A percentile compares a stretch with the other conserved stretches of the same genome.
These are phyloP conservation scores for Volvox africanus DNA, from an alignment of 139 green algal species.

Conservation along the genomic window DNA sequence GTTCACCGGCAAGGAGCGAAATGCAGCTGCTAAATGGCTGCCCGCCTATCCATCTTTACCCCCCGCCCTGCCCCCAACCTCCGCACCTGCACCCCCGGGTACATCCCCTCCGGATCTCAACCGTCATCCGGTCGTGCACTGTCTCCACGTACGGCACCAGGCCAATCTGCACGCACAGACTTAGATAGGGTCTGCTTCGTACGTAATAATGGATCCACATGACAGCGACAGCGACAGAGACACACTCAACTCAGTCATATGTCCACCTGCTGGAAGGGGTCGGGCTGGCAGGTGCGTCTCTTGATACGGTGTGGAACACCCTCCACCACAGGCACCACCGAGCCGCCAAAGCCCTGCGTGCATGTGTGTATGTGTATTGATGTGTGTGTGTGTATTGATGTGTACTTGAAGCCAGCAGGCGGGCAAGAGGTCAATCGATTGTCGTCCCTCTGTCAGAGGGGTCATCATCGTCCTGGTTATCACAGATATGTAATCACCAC, in stretches of 20 bases:
- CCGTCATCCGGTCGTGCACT: slow-evolving; percentile 80
- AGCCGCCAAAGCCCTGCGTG: slow-evolving; percentile 66
- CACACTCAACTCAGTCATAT: too few species aligned
- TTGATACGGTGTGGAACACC: slow-evolving; percentile 70
- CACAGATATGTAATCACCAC: too few species aligned
- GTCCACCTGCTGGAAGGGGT: slow-evolving; percentile 78
- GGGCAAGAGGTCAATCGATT: too few species aligned
- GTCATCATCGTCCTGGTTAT: too few species aligned
- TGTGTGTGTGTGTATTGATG: too few species aligned
- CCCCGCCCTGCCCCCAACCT: too few species aligned
- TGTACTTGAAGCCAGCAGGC: too few species aligned
- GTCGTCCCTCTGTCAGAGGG: too few species aligned
- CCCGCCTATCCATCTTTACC: too few species aligned
- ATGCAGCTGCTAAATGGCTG: too few species aligned
- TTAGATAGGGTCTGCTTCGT: background rate
- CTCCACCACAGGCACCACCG: slow-evolving; percentile 74
- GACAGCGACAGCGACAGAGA: too few species aligned
- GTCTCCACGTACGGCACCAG: slow-evolving; percentile 81
- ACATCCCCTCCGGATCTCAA: slow-evolving; percentile 84
- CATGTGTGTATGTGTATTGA: background rate
- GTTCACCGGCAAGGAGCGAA: too few species aligned
- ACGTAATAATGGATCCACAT: background rate
- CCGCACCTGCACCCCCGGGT: slow-evolving; percentile 77
- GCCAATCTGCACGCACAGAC: slow-evolving; percentile 45
- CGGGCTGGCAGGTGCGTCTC: slow-evolving; percentile 72